Percentiles rank a stretch among this genome's conserved stretches.
These are phyloP conservation scores for Gentiana macrophylla DNA, from an alignment of 257 asterid species.

Conservation along the genomic window DNA sequence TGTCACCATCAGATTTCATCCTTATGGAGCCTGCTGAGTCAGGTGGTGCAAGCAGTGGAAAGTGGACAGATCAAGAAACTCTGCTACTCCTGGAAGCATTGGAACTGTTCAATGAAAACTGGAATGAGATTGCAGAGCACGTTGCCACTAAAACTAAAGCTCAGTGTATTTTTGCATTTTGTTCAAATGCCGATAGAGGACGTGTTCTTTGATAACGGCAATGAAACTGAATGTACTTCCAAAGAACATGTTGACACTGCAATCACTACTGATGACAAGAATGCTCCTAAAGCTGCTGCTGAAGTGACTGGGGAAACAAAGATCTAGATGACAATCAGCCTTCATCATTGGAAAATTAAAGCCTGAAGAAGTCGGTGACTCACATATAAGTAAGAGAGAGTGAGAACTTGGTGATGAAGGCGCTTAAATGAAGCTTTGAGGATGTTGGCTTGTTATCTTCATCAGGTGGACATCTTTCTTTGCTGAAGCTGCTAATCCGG, in stretches of 20 bases:
- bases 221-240: constrained; percentile 25
- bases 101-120: constrained; percentile 85
- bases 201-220: constrained; percentile 46
- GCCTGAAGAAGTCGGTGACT: constrained; percentile 39
- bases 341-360: constrained; percentile 48
- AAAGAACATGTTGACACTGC: constrained; percentile 42
- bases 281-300: constrained; percentile 33
- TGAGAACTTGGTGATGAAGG: constrained; percentile 54
- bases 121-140: constrained; percentile 99
- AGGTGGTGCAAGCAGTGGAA: constrained; percentile 91
- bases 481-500: constrained; percentile 89
- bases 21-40: constrained; percentile 98
- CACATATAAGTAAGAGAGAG: constrained; percentile 28
- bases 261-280: constrained; percentile 28
- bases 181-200: constrained; percentile 97
- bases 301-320: constrained; percentile 40
- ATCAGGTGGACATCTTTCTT: constrained; percentile 50
- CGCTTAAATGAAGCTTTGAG: constrained; percentile 86
- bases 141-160: constrained; percentile 98
- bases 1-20: constrained; percentile 93
- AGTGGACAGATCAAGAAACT: constrained; percentile 99
- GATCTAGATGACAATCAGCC: constrained; percentile 33
- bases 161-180: constrained; percentile 94
- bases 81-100: constrained; percentile 98
- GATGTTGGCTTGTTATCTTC: constrained; percentile 69